Conservation (phyloP, 352 stramenopile genomes). For the Pythium plurisporium region DNA sequence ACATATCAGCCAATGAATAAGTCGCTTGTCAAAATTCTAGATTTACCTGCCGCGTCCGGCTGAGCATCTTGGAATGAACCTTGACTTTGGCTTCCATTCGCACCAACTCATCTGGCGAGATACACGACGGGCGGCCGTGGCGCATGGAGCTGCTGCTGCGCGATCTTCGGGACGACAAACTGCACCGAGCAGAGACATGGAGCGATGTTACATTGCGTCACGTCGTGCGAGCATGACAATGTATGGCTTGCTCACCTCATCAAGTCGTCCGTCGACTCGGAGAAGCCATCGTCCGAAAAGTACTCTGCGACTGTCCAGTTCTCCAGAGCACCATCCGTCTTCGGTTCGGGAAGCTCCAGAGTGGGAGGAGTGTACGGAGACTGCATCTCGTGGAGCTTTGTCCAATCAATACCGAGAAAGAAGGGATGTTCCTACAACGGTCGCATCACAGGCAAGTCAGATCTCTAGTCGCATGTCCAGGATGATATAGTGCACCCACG, state of each 20-base stretch:
- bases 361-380: constrained; percentile 55
- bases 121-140: constrained; percentile 44
- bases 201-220: neutral
- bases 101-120: constrained; percentile 63
- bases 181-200: neutral
- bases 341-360: constrained; percentile 53
- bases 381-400: constrained; percentile 40
- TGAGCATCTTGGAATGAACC: constrained; percentile 76
- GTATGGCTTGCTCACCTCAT: constrained; percentile 29
- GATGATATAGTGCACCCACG: constrained; percentile 23
- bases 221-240: neutral
- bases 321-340: constrained; percentile 53
- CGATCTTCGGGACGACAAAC: constrained; percentile 33
- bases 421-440: constrained; percentile 58
- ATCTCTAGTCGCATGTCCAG: neutral
- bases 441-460: neutral
- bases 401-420: constrained; percentile 78
- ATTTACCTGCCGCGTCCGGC: constrained; percentile 58
- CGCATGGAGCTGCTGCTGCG: constrained; percentile 64
- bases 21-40: neutral
- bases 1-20: neutral
- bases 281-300: constrained; percentile 73
- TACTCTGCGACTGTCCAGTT: constrained; percentile 82
- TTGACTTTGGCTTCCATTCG: constrained; percentile 73
- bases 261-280: constrained; percentile 64